A percentile compares a stretch with the other conserved stretches of the same genome.
Evolutionary conservation across 371 early-diverging fungal genomes (phyloP).

Genomic region (Massospora cicadina): DNA sequence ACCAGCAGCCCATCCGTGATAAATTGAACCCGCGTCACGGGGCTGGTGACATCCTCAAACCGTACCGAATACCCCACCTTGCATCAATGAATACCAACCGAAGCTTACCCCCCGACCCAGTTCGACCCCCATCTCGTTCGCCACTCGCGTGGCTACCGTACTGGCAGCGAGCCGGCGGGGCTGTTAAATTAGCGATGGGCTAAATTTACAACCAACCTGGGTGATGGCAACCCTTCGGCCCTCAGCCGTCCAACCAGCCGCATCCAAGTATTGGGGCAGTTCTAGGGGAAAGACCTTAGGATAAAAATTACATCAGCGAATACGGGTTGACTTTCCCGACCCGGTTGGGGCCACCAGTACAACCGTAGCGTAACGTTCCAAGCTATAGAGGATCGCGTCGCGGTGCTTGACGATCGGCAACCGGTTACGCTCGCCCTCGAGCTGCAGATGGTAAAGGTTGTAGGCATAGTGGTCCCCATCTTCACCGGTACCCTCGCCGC

Average conservation of each 20-base stretch:
- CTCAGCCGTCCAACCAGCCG: conserved; percentile 38
- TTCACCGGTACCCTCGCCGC: no score
- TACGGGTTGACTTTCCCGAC: conserved; percentile 74
- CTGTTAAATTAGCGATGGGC: conserved; percentile 23
- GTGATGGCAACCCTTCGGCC: conserved; percentile 61
- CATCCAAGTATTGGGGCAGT: conserved; percentile 62
- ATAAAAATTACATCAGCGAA: not conserved
- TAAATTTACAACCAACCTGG: conserved; percentile 28
- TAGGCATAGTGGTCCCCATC: not conserved
- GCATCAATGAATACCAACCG: conserved; percentile 48
- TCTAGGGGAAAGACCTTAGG: conserved; percentile 20
- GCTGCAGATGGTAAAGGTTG: not conserved
- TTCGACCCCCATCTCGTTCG: conserved; percentile 58
- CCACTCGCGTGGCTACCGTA: conserved; percentile 88
- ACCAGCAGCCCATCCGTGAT: conserved; percentile 87
- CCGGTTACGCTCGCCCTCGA: not conserved
- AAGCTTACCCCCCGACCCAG: conserved; percentile 34
- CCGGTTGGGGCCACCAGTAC: conserved; percentile 72
- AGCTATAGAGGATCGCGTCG: not conserved
- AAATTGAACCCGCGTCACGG: conserved; percentile 56
- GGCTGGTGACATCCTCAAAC: conserved; percentile 44
- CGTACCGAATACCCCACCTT: conserved; percentile 45
- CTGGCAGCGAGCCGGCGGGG: conserved; percentile 98
- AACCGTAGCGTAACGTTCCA: conserved; percentile 6
- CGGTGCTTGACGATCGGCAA: not conserved